Percentiles rank a stretch among this genome's conserved stretches.
phyloP scores from a whole-genome alignment of 495 filamentous ascomycete species.

The Opeltia flavorubescens region DNA sequence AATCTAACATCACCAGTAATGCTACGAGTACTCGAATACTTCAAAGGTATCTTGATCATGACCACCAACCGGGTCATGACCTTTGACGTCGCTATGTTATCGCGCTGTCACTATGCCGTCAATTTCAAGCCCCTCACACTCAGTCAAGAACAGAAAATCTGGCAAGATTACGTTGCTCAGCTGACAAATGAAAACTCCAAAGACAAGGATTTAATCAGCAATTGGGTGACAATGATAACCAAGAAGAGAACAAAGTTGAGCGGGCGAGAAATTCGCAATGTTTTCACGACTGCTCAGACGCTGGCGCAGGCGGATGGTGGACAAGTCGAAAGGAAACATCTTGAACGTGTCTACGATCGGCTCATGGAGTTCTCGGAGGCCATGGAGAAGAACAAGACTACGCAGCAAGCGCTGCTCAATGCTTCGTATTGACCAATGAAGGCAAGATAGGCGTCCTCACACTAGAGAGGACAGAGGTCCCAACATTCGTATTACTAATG shows the following conservation, averaged over 20 bases:
- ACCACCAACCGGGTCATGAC: slow-evolving; percentile 1
- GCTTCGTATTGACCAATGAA: neutral
- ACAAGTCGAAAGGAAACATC: neutral
- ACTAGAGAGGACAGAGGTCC: no score
- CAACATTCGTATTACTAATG: no score
- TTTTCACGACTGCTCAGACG: neutral
- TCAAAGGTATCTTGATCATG: slow-evolving; percentile 2
- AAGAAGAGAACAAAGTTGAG: neutral
- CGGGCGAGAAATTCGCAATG: neutral
- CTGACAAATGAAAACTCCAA: neutral
- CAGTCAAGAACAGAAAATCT: neutral
- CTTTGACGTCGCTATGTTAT: neutral
- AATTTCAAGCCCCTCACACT: slow-evolving; percentile 7
- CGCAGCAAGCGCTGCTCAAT: neutral
- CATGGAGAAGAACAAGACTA: neutral
- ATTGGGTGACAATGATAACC: neutral
- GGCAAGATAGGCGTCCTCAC: no score
- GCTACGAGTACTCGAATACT: slow-evolving; percentile 2
- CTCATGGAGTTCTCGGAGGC: neutral
- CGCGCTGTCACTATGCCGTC: slow-evolving; percentile 12
- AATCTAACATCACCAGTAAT: neutral
- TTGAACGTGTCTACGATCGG: neutral
- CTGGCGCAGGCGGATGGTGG: neutral
- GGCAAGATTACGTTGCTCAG: neutral
- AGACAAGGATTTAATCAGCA: neutral